These are phyloP conservation scores for Jacaranda mimosifolia DNA, from an alignment of 257 asterid species.

Conservation along the genomic window DNA sequence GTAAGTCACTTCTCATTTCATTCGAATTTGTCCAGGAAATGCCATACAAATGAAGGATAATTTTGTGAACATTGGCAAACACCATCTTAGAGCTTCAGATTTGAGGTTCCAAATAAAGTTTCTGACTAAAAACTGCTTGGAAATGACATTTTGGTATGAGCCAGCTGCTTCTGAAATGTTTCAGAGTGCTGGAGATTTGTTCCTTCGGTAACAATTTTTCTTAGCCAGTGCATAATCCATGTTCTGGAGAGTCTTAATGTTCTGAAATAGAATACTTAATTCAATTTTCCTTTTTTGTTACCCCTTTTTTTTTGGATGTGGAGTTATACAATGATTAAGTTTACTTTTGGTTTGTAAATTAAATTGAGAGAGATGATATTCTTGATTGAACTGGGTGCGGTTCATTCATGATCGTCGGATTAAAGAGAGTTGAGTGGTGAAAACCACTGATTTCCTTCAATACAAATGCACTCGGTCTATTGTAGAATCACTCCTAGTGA, in stretches of 20 bases:
- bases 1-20: background rate
- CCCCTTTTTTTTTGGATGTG: background rate
- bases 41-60: constrained; percentile 69
- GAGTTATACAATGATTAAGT: background rate
- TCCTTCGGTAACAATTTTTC: no score
- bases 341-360: constrained; percentile 4
- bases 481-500: no score
- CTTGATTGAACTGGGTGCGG: no score
- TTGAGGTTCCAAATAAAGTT: constrained; percentile 38
- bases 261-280: constrained; percentile 29
- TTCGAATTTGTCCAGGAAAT: constrained; percentile 56
- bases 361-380: no score
- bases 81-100: constrained; percentile 14
- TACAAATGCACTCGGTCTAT: no score
- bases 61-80: background rate
- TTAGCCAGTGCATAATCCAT: constrained; percentile 1
- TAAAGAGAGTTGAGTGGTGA: no score
- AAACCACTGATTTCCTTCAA: no score
- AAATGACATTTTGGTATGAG: constrained; percentile 34
- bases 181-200: constrained; percentile 6
- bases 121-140: constrained; percentile 45
- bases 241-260: constrained; percentile 17
- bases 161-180: constrained; percentile 44
- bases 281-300: constrained; percentile 1
- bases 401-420: no score